Percentiles rank a stretch among this genome's conserved stretches.
phyloP scores from a whole-genome alignment of 2,329 filamentous ascomycete species.

The Sporothrix curviconia region DNA sequence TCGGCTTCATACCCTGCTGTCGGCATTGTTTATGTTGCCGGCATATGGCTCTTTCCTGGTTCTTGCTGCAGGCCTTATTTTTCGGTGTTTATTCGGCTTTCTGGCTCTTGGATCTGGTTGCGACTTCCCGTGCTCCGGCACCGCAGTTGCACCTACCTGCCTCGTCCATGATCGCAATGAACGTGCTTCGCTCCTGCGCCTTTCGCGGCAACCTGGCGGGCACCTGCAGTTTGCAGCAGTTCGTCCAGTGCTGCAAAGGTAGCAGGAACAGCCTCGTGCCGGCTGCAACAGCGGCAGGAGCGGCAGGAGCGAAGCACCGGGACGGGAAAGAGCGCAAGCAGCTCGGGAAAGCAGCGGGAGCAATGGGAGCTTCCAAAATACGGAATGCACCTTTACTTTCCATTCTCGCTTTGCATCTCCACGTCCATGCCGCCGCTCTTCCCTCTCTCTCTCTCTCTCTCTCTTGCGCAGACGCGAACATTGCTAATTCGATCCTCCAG shows the following conservation, averaged over 20 bases:
- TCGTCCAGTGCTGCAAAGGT: not conserved
- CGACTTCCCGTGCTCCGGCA: not conserved
- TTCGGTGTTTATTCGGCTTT: not conserved
- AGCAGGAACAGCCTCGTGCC: not conserved
- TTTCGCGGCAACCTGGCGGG: not conserved
- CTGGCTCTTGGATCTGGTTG: not conserved
- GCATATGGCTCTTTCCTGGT: not conserved
- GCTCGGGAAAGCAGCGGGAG: not conserved
- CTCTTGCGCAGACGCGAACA: too few species aligned
- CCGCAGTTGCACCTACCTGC: not conserved
- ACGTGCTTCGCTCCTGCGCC: not conserved
- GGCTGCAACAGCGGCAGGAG: not conserved
- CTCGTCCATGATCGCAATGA: not conserved
- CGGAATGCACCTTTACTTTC: not conserved
- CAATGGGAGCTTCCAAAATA: not conserved
- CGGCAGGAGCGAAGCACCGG: too few species aligned
- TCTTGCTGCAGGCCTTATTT: too few species aligned
- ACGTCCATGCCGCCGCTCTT: not conserved
- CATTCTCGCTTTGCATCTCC: too few species aligned
- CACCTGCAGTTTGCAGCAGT: not conserved
- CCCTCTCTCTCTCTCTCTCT: not conserved
- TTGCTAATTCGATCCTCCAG: constrained; percentile 38
- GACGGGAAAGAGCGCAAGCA: too few species aligned
- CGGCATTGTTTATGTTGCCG: constrained; percentile 8
- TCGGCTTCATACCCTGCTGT: not conserved